phyloP scores from a whole-genome alignment of 2,329 filamentous ascomycete genomes.

The Monascus ruber region DNA sequence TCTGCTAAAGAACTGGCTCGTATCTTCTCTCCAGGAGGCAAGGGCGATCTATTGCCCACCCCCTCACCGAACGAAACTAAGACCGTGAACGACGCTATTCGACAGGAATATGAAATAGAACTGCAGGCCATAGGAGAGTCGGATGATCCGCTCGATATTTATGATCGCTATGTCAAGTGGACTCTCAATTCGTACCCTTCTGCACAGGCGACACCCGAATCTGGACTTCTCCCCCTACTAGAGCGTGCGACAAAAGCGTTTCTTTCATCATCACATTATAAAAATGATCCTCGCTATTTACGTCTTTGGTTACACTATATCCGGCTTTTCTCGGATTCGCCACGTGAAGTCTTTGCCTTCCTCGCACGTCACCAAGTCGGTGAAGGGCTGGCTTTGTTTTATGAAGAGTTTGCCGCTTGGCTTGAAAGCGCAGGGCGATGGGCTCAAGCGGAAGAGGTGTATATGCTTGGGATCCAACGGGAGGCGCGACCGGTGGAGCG shows the following conservation, averaged over 20 bases:
- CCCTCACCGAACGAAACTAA: constrained; percentile 62
- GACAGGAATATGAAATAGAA: constrained; percentile 79
- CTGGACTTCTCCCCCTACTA: constrained; percentile 76
- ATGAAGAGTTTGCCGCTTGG: constrained; percentile 94
- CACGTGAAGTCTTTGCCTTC: constrained; percentile 85
- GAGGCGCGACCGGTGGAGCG: constrained; percentile 75
- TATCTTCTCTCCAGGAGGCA: constrained; percentile 45
- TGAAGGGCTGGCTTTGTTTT: constrained; percentile 78
- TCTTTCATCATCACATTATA: constrained; percentile 74
- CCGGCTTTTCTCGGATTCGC: constrained; percentile 81
- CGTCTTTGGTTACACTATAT: constrained; percentile 94
- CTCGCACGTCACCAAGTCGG: constrained; percentile 80
- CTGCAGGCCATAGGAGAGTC: constrained; percentile 67
- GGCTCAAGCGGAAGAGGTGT: constrained; percentile 89
- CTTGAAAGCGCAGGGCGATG: constrained; percentile 74
- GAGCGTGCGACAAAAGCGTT: constrained; percentile 90
- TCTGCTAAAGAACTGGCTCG: constrained; percentile 83
- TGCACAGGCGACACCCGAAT: constrained; percentile 79
- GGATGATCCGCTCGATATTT: constrained; percentile 90
- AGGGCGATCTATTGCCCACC: constrained; percentile 42
- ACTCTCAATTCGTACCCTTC: constrained; percentile 90
- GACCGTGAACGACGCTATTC: constrained; percentile 65
- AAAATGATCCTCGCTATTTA: constrained; percentile 87
- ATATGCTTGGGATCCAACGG: constrained; percentile 75
- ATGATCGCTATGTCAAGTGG: constrained; percentile 95